A percentile compares a stretch with the other conserved stretches of the same genome.
These are phyloP conservation scores for Cucumis cinereus DNA, from an alignment of 306 rosid species.

Conservation along the genomic window DNA sequence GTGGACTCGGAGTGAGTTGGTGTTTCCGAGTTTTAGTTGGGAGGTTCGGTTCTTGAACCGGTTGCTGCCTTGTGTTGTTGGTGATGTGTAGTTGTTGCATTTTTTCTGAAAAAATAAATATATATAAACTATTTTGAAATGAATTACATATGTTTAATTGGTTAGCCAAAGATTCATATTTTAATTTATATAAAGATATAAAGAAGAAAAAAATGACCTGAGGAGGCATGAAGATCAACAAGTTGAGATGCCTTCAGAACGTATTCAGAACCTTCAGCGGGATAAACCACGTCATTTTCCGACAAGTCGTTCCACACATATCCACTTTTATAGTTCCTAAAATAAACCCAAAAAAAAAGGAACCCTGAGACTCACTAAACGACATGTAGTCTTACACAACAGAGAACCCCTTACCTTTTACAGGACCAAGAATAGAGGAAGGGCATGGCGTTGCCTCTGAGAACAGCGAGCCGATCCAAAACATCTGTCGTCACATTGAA, in stretches of 20 bases:
- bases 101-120: slow-evolving; percentile 24
- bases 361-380: not conserved
- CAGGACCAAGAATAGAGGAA: slow-evolving; percentile 83
- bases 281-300: slow-evolving; percentile 42
- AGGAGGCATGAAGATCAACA: slow-evolving; percentile 35
- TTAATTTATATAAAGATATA: not conserved
- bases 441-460: slow-evolving; percentile 83
- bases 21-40: slow-evolving; percentile 15
- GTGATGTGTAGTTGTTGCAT: slow-evolving; percentile 27
- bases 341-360: too few species aligned
- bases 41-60: slow-evolving; percentile 18
- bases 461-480: slow-evolving; percentile 49
- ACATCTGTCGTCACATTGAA: slow-evolving; percentile 30
- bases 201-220: slow-evolving; percentile 20
- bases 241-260: slow-evolving; percentile 83
- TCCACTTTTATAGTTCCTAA: slow-evolving; percentile 72
- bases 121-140: too few species aligned
- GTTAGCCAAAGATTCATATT: too few species aligned
- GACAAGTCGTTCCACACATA: slow-evolving; percentile 84
- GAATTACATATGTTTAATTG: too few species aligned
- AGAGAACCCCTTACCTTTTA: slow-evolving; percentile 33
- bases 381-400: not conserved
- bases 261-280: slow-evolving; percentile 77
- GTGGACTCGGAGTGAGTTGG: slow-evolving; percentile 12
- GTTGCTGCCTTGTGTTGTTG: slow-evolving; percentile 14